A percentile compares a stretch with the other conserved stretches of the same genome.
phyloP scores from a whole-genome alignment of 208 protist genomes.

The Herpetomonas samuelpessoai region DNA sequence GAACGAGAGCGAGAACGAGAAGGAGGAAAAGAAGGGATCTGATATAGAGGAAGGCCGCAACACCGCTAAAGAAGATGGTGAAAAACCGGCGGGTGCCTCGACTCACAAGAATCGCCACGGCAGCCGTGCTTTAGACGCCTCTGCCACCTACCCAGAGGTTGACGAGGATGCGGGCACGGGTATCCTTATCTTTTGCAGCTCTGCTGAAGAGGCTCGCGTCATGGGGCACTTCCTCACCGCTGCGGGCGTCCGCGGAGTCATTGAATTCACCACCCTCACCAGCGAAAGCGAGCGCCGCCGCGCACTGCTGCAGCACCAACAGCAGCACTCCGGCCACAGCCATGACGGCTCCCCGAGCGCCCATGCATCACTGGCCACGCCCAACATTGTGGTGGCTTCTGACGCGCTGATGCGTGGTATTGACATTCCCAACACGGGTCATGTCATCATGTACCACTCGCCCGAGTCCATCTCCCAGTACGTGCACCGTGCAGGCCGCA shows the following conservation, averaged over 20 bases:
- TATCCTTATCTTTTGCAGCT: constrained; percentile 83
- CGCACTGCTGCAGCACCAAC: constrained; percentile 38
- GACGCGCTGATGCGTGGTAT: constrained; percentile 90
- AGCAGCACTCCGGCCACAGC: neutral
- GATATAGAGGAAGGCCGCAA: neutral
- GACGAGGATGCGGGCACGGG: constrained; percentile 58
- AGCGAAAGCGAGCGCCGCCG: constrained; percentile 68
- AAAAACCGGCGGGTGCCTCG: constrained; percentile 8
- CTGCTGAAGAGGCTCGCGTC: constrained; percentile 85
- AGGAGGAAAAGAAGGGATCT: constrained; percentile 10
- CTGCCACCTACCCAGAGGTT: constrained; percentile 32
- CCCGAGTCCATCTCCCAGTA: constrained; percentile 93
- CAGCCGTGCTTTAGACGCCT: too few species aligned
- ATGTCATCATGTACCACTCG: constrained; percentile 91
- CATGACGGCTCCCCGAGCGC: neutral
- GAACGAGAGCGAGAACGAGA: constrained; percentile 14
- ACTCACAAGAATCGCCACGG: neutral
- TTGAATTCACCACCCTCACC: constrained; percentile 86
- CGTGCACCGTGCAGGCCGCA: constrained; percentile 96
- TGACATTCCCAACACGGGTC: constrained; percentile 81
- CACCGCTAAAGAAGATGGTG: neutral
- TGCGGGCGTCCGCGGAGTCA: constrained; percentile 50
- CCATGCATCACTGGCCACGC: too few species aligned
- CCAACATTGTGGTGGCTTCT: constrained; percentile 56
- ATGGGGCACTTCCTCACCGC: constrained; percentile 83